Conservation (phyloP, 345 rosid genomes). For the Salix koriyanagi region DNA sequence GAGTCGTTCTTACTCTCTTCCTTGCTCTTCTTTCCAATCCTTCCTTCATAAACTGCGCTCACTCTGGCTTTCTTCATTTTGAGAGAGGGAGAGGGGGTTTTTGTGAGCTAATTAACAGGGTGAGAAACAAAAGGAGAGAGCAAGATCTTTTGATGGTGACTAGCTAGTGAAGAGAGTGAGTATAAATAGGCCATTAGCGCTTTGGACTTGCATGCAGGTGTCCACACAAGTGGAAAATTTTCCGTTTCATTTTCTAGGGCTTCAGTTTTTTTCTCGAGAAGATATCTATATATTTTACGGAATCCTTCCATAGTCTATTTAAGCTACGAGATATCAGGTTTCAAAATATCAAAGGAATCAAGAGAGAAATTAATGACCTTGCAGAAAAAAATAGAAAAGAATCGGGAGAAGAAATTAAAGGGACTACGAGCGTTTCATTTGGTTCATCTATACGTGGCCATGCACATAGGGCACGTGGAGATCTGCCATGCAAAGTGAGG, state of each 20-base stretch:
- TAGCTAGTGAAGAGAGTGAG: background rate
- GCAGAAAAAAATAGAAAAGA: background rate
- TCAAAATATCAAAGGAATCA: no score
- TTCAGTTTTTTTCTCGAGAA: background rate
- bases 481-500: conserved; percentile 4
- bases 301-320: background rate
- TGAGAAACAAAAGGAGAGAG: background rate
- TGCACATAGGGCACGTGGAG: conserved; percentile 15
- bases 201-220: background rate
- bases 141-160: background rate
- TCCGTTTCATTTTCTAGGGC: background rate
- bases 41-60: background rate
- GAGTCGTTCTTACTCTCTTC: background rate
- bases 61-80: conserved; percentile 2
- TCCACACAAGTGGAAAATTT: background rate
- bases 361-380: background rate
- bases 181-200: background rate
- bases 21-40: background rate
- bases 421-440: background rate
- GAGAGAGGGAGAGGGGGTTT: background rate
- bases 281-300: background rate
- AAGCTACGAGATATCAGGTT: background rate
- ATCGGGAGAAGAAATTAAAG: background rate
- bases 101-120: background rate
- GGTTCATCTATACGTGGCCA: conserved; percentile 13